Evolutionary conservation across 805 yeast species (phyloP).

Genomic region (Ogataea ganodermae): DNA sequence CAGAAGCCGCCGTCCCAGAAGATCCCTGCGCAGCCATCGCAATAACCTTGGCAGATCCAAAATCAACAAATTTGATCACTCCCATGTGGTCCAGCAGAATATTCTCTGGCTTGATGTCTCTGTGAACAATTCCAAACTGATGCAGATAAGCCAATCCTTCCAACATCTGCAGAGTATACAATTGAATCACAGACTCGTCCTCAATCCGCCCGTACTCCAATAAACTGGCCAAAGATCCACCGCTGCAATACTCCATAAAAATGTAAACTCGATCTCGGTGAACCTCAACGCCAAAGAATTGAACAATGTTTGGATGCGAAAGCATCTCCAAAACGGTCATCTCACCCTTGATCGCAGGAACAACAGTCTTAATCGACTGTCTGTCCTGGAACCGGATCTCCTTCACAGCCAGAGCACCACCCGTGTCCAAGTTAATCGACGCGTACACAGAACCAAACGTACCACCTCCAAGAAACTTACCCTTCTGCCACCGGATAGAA

Average conservation of each 20-base stretch:
- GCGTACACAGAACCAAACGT: slow-evolving; percentile 93
- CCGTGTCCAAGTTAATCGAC: slow-evolving; percentile 90
- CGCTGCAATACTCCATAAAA: slow-evolving; percentile 97
- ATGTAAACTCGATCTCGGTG: slow-evolving; percentile 93
- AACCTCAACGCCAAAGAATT: slow-evolving; percentile 95
- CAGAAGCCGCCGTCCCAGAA: neutral
- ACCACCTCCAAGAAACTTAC: slow-evolving; percentile 91
- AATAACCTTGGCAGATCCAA: slow-evolving; percentile 94
- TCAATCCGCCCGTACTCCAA: slow-evolving; percentile 92
- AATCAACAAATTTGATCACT: slow-evolving; percentile 92
- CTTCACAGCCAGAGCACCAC: slow-evolving; percentile 95
- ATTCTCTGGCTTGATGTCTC: slow-evolving; percentile 96
- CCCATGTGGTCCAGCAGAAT: slow-evolving; percentile 88
- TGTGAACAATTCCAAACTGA: slow-evolving; percentile 92
- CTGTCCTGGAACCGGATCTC: slow-evolving; percentile 90
- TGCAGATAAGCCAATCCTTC: slow-evolving; percentile 95
- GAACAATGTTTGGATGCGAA: slow-evolving; percentile 95
- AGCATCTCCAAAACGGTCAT: slow-evolving; percentile 95
- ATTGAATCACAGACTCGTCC: slow-evolving; percentile 89
- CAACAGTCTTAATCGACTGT: slow-evolving; percentile 78
- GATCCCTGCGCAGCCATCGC: slow-evolving; percentile 54
- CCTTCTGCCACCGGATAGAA: slow-evolving; percentile 96
- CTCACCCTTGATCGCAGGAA: slow-evolving; percentile 90
- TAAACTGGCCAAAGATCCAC: slow-evolving; percentile 86
- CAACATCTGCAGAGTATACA: slow-evolving; percentile 86